Percentiles rank a stretch among this genome's conserved stretches.
Conservation (phyloP, 2,329 filamentous ascomycete species). For the Colletotrichum sublineola region DNA sequence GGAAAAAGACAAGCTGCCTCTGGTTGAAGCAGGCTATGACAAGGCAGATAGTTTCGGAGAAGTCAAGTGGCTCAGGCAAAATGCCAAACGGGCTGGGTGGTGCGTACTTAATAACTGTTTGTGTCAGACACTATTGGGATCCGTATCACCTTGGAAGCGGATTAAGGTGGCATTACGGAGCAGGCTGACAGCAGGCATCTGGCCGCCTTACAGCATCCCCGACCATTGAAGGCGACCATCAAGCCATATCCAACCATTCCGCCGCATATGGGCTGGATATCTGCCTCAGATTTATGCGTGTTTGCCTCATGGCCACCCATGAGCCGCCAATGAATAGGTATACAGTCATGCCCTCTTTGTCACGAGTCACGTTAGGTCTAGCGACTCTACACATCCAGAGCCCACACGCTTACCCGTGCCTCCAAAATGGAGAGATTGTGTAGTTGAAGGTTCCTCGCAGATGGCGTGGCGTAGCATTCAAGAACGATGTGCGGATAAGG, state of each 20-base stretch:
- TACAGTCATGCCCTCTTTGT: not conserved
- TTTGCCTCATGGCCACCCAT: not conserved
- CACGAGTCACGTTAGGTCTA: not conserved
- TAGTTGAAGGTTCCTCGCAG: too few relatives aligned
- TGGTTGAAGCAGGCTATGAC: not conserved
- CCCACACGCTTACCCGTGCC: not conserved
- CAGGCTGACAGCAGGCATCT: conserved; percentile 10
- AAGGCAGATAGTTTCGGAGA: not conserved
- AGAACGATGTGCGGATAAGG: not conserved
- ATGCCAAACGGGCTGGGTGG: not conserved
- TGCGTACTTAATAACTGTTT: not conserved
- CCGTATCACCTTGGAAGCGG: not conserved
- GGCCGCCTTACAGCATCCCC: not conserved
- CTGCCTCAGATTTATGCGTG: not conserved
- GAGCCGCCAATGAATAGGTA: not conserved
- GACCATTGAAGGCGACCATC: not conserved
- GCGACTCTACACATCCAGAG: not conserved
- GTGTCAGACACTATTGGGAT: too few relatives aligned
- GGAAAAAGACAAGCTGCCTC: not conserved
- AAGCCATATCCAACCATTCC: not conserved
- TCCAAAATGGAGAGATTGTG: not conserved
- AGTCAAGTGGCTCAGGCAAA: not conserved
- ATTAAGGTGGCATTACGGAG: not conserved
- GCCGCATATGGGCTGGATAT: not conserved
- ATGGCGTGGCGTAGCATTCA: not conserved